Evolutionary conservation across 1,139 yeast species (phyloP), one percentile per base, ranked within the genome.

Genomic region (Magnusiomyces sp.): DNA sequence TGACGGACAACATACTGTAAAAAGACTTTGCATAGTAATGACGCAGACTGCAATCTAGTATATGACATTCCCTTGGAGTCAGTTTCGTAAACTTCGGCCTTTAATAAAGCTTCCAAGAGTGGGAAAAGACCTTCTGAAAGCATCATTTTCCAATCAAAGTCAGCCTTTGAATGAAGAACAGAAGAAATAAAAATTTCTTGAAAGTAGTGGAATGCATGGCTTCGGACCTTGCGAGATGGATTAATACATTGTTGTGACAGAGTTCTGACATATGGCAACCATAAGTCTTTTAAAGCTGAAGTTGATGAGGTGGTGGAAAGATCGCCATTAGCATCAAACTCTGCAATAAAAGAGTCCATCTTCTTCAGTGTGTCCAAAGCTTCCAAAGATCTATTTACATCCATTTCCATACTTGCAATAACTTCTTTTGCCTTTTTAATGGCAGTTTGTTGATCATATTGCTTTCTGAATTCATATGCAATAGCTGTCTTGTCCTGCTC

Each of bases 191-290:
- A 76, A 62, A 51, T 69, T 62, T 58, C 79, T 80, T 59, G 89
- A 69, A 16, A 76, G 62, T 51, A 74, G 69, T 52, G 57, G 45
- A 68, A 58, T 0, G 95, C 92, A 63, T 72, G 77, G 0, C 75
- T 67, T 44, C 96, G 72, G 11, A 89, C 72, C 61, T 84, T 89
- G 37, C 87, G 74, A 62, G 95, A 86, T 9, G 95, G 95, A 59
- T 88, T 89, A 63, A 85, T 77, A 62, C 96, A 86, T 65, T 89
- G 96, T 59, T 84, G 90, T 0, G 94, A 88, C 52, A 89, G 72
- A 0, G 94, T 92, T 62, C 86, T 50, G 6, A 58, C 55, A 46
- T 56, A 61, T 7, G 55, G 55, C 33, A 50, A 50, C 64, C 64
- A 62, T n/a, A 55, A 48, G 7, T 42, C 48, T 31, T 51, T 41